A percentile compares a stretch with the other conserved stretches of the same genome.
Conservation (phyloP, 139 green algal genomes). For the Micractinium conductrix region DNA sequence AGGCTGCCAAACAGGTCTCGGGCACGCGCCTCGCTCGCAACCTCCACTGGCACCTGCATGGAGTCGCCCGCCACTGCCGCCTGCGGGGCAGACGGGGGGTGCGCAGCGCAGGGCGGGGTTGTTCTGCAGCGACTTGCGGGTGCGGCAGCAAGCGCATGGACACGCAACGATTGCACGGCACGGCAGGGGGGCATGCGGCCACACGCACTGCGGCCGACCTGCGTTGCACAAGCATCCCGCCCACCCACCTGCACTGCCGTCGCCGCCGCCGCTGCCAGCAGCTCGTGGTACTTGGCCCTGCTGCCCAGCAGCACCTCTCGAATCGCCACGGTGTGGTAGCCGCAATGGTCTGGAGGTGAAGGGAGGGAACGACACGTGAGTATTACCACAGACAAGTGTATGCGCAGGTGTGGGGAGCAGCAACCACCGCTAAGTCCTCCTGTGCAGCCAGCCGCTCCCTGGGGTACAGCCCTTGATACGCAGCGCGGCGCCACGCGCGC, state of each 20-base stretch:
- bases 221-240: neutral
- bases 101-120: no score
- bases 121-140: neutral
- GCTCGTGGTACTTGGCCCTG: constrained; percentile 59
- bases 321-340: constrained; percentile 48
- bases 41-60: neutral
- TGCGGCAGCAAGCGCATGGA: neutral
- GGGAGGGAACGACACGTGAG: neutral
- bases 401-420: no score
- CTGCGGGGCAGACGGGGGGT: neutral
- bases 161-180: no score
- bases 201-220: neutral
- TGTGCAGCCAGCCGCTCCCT: neutral
- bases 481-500: neutral
- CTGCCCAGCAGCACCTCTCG: constrained; percentile 49
- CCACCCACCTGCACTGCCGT: constrained; percentile 12
- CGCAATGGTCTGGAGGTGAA: constrained; percentile 41
- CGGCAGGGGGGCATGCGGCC: no score
- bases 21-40: constrained; percentile 28
- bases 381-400: no score
- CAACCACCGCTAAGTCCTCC: constrained; percentile 35
- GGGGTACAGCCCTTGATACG: no score
- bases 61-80: constrained; percentile 1
- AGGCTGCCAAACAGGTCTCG: constrained; percentile 47
- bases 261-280: constrained; percentile 46